These are phyloP conservation scores for Yamadazyma dendronema DNA, from an alignment of 1,139 yeast species.

Conservation along the genomic window DNA sequence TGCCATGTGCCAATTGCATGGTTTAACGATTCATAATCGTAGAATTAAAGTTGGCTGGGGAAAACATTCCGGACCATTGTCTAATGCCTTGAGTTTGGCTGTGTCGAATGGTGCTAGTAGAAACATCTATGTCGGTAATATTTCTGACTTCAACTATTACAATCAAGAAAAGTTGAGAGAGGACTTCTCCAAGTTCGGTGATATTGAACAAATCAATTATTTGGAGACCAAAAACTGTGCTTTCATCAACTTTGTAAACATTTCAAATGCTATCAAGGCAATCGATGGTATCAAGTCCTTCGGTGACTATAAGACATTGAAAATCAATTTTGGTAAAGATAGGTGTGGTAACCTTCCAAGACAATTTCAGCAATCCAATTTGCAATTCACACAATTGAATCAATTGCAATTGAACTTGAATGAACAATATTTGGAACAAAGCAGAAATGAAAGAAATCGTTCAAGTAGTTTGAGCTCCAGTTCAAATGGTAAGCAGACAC, in stretches of 20 bases:
- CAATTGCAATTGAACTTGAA: slow-evolving; percentile 12
- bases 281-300: slow-evolving; percentile 58
- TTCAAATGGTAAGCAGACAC: slow-evolving; percentile 1
- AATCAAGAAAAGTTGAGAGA: slow-evolving; percentile 54
- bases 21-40: slow-evolving; percentile 75
- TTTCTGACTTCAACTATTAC: slow-evolving; percentile 48
- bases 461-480: slow-evolving; percentile 3
- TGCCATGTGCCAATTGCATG: slow-evolving; percentile 83
- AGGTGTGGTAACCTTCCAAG: slow-evolving; percentile 86
- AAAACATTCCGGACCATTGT: slow-evolving; percentile 85
- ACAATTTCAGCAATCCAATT: slow-evolving; percentile 37
- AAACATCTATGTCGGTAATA: slow-evolving; percentile 82
- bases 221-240: slow-evolving; percentile 80
- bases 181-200: slow-evolving; percentile 74
- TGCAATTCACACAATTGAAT: slow-evolving; percentile 11
- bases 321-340: slow-evolving; percentile 84
- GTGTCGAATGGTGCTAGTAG: slow-evolving; percentile 95
- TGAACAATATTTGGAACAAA: slow-evolving; percentile 11
- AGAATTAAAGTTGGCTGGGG: slow-evolving; percentile 96
- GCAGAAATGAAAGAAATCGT: slow-evolving; percentile 5
- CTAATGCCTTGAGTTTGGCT: slow-evolving; percentile 77
- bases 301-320: slow-evolving; percentile 57
- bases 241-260: slow-evolving; percentile 75
- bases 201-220: slow-evolving; percentile 76
- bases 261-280: slow-evolving; percentile 81